phyloP scores from a whole-genome alignment of 2,329 filamentous ascomycete genomes.

The Exophiala alcalophila region DNA sequence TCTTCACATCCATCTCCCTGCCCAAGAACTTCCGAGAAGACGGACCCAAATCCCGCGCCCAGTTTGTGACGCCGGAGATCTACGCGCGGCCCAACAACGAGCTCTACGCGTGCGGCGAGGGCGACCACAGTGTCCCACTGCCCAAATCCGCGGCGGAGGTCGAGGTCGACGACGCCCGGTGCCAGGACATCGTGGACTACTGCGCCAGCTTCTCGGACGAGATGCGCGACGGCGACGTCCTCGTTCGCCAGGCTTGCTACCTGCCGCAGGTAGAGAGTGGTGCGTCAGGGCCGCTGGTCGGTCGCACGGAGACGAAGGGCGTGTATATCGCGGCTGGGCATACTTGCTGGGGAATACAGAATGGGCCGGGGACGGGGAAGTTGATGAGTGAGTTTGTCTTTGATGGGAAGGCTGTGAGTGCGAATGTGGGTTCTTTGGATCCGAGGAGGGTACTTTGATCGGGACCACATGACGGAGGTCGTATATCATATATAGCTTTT shows the following conservation, averaged over 20 bases:
- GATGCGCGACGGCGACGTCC: constrained; percentile 66
- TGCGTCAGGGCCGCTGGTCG: constrained; percentile 70
- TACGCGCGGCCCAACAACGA: constrained; percentile 87
- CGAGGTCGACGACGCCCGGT: constrained; percentile 68
- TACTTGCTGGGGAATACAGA: constrained; percentile 98
- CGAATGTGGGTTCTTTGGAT: constrained; percentile 64
- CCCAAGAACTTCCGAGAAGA: constrained; percentile 61
- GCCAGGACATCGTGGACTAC: constrained; percentile 82
- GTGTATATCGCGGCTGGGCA: constrained; percentile 83
- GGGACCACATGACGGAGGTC: neutral
- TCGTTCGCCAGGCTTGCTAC: constrained; percentile 85
- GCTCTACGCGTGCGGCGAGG: constrained; percentile 91
- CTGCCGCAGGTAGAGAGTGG: constrained; percentile 67
- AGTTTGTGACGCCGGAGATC: constrained; percentile 80
- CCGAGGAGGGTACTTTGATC: constrained; percentile 56
- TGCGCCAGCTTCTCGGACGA: constrained; percentile 56
- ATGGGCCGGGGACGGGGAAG: constrained; percentile 82
- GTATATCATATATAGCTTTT: too few relatives aligned
- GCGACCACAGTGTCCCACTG: constrained; percentile 70
- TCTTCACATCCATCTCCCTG: constrained; percentile 80
- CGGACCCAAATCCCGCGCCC: constrained; percentile 52
- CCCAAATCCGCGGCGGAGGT: constrained; percentile 75
- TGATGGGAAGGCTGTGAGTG: constrained; percentile 67
- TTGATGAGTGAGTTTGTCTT: constrained; percentile 76
- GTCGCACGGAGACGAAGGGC: constrained; percentile 68